phyloP scores from a whole-genome alignment of 2,329 filamentous ascomycete genomes.

The Penicillium decumbens region DNA sequence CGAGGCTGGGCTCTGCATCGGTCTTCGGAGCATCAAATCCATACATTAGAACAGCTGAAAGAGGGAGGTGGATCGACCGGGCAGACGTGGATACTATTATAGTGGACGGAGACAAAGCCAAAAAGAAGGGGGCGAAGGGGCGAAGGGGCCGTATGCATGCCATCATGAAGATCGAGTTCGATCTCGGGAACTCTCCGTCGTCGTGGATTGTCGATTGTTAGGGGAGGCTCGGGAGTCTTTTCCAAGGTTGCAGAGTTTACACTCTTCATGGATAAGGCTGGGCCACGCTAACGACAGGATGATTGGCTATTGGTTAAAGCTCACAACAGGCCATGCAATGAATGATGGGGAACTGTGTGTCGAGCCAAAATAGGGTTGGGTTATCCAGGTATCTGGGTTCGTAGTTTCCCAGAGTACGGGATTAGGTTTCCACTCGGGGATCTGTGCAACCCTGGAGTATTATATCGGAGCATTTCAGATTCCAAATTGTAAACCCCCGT shows the following conservation, averaged over 20 bases:
- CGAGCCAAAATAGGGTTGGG: not conserved
- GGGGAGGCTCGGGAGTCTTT: conserved; percentile 17
- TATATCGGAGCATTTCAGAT: not conserved
- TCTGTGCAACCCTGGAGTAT: not conserved
- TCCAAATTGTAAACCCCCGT: not conserved
- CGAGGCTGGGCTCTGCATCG: not conserved
- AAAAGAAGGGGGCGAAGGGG: not conserved
- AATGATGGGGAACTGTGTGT: conserved; percentile 3
- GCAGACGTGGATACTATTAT: not conserved
- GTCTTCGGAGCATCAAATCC: not conserved
- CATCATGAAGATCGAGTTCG: conserved; percentile 5
- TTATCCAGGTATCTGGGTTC: conserved; percentile 22
- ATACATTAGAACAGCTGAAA: not conserved
- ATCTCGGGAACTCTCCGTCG: not conserved
- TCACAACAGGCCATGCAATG: conserved; percentile 4
- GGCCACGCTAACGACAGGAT: not conserved
- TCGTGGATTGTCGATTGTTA: conserved; percentile 13
- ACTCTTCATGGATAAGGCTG: conserved; percentile 6
- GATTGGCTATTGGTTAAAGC: conserved; percentile 16
- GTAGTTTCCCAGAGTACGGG: not conserved
- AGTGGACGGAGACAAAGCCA: not conserved
- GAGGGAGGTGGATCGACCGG: not conserved
- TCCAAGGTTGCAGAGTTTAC: conserved; percentile 11
- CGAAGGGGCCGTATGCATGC: conserved; percentile 5
- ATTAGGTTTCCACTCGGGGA: not conserved